Percentiles rank a stretch among this genome's conserved stretches.
These are phyloP conservation scores for Pyrenula aspistea DNA, from an alignment of 495 filamentous ascomycete species.

Conservation along the genomic window DNA sequence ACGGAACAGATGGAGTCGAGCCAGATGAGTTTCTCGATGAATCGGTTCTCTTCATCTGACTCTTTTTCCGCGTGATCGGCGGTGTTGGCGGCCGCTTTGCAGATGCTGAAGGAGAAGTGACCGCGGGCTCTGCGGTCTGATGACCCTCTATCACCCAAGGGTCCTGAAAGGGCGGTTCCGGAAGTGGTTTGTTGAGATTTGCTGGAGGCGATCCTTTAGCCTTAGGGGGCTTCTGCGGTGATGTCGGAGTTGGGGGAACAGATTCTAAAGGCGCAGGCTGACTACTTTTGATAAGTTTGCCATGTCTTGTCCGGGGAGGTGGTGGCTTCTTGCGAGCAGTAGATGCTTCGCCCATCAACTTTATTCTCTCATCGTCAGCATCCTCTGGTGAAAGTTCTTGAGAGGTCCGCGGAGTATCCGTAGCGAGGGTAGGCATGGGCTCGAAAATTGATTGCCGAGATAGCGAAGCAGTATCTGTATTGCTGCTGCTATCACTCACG, in stretches of 20 bases:
- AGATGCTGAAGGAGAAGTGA: constrained; percentile 11
- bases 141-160: constrained; percentile 6
- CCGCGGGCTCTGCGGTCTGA: constrained; percentile 5
- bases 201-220: constrained; percentile 15
- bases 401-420: constrained; percentile 33
- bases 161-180: constrained; percentile 16
- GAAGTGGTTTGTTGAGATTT: constrained; percentile 38
- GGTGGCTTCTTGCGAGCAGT: constrained; percentile 32
- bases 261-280: constrained; percentile 13
- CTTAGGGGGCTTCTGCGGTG: constrained; percentile 11
- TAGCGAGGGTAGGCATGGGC: constrained; percentile 13
- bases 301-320: constrained; percentile 53
- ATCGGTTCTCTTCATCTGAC: constrained; percentile 31
- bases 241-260: constrained; percentile 16
- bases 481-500: constrained; percentile 28
- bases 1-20: not conserved
- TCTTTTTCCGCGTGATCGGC: constrained; percentile 33
- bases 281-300: constrained; percentile 46
- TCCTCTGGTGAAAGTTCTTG: constrained; percentile 25
- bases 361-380: constrained; percentile 23
- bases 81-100: constrained; percentile 37
- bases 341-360: constrained; percentile 16
- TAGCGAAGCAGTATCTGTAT: constrained; percentile 32
- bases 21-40: constrained; percentile 1
- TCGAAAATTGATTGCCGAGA: constrained; percentile 34